These are phyloP conservation scores for Coemansia sp. DNA, from an alignment of 192 early-diverging fungal genomes.

Conservation along the genomic window DNA sequence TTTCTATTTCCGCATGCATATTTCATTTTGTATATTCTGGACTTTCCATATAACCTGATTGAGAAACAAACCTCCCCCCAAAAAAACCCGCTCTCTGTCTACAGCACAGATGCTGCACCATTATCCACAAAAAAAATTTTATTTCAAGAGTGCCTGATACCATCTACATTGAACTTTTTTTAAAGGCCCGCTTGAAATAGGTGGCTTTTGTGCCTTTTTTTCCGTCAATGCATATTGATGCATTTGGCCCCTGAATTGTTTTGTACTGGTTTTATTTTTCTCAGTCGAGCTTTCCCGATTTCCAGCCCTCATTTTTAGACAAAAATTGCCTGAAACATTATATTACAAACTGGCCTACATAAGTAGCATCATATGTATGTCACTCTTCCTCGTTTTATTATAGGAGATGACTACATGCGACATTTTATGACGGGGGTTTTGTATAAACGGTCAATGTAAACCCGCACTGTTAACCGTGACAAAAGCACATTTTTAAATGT, in stretches of 20 bases:
- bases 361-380: background rate
- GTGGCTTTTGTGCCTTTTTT: background rate
- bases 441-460: background rate
- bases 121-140: background rate
- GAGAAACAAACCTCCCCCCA: background rate
- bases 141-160: background rate
- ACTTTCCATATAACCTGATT: background rate
- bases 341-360: background rate
- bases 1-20: background rate
- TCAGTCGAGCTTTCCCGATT: background rate
- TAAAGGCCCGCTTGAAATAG: background rate
- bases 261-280: background rate
- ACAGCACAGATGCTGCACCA: background rate
- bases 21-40: background rate
- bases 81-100: background rate
- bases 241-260: background rate
- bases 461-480: background rate
- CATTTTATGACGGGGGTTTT: too few species aligned
- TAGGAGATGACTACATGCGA: background rate
- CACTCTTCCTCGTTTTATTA: background rate
- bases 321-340: background rate
- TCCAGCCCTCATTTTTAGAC: background rate
- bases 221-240: background rate
- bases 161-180: background rate
- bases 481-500: background rate